Conservation (phyloP, 805 yeast species). For the Teunomyces kruisii region DNA sequence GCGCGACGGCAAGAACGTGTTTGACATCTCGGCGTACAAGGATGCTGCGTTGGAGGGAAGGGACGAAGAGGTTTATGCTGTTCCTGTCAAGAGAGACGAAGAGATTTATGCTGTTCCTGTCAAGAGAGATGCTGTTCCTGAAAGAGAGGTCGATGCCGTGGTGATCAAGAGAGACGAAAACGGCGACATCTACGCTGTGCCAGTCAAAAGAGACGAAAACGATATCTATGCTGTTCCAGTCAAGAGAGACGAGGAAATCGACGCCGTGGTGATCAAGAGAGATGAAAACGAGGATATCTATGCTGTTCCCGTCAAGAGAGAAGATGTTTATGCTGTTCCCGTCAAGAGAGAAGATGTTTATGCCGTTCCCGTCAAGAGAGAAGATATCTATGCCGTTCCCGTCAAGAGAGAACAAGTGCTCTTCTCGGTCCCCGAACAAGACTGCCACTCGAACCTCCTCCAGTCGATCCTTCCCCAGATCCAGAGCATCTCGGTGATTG, state of each 20-base stretch:
- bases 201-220: conserved; percentile 5
- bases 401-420: conserved; percentile 10
- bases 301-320: neutral
- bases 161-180: too few relatives aligned
- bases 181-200: too few relatives aligned
- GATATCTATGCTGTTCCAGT: neutral
- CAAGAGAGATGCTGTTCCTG: too few relatives aligned
- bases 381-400: neutral
- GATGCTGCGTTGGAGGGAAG: neutral
- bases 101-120: neutral
- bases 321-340: neutral
- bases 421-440: conserved; percentile 13
- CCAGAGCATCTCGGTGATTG: conserved; percentile 54
- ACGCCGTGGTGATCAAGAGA: neutral
- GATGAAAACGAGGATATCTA: neutral
- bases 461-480: conserved; percentile 39
- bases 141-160: too few relatives aligned
- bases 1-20: conserved; percentile 6
- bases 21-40: conserved; percentile 7
- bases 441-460: conserved; percentile 21
- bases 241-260: neutral
- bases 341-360: neutral
- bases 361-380: neutral
- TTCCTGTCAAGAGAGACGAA: neutral
- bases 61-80: conserved; percentile 6